Conservation (phyloP, 1,284 basidiomycete species). For the Sphagnurus paluster region DNA sequence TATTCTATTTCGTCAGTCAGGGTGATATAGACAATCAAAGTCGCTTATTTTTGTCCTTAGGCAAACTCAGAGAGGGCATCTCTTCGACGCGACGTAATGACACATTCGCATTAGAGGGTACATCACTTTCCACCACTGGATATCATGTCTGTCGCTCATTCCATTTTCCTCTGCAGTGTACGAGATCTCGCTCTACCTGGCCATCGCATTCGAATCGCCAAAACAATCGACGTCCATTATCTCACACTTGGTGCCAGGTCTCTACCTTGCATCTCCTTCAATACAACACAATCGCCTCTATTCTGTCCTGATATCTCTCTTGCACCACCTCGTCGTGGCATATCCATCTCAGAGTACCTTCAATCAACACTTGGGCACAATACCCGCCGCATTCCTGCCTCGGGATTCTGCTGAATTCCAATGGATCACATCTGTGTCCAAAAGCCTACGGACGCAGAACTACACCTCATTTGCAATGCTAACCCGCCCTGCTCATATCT, state of each 20-base stretch:
- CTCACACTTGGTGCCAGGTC: constrained; percentile 51
- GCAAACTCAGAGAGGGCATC: constrained; percentile 71
- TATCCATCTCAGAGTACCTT: constrained; percentile 64
- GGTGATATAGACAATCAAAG: background rate
- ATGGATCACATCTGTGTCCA: constrained; percentile 52
- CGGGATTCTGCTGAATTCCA: constrained; percentile 30
- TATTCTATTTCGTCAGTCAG: constrained; percentile 62
- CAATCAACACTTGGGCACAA: constrained; percentile 42
- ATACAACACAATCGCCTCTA: constrained; percentile 28
- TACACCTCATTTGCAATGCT: constrained; percentile 50
- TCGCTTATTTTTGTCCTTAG: constrained; percentile 32
- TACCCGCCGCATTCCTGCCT: constrained; percentile 40
- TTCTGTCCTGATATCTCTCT: constrained; percentile 45
- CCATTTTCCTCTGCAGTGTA: constrained; percentile 46
- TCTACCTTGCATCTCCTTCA: constrained; percentile 36
- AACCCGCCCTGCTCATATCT: constrained; percentile 32
- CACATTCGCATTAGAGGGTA: constrained; percentile 64
- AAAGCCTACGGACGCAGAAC: constrained; percentile 48
- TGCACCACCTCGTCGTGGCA: constrained; percentile 52
- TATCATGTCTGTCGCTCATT: background rate
- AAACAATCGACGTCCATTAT: constrained; percentile 60
- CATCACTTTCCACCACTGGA: constrained; percentile 11
- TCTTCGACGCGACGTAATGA: constrained; percentile 58
- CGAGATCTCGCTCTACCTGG: constrained; percentile 67
- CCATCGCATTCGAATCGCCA: constrained; percentile 56